Evolutionary conservation across 192 early-diverging fungal species (phyloP).

Genomic region (Podila epicladia): DNA sequence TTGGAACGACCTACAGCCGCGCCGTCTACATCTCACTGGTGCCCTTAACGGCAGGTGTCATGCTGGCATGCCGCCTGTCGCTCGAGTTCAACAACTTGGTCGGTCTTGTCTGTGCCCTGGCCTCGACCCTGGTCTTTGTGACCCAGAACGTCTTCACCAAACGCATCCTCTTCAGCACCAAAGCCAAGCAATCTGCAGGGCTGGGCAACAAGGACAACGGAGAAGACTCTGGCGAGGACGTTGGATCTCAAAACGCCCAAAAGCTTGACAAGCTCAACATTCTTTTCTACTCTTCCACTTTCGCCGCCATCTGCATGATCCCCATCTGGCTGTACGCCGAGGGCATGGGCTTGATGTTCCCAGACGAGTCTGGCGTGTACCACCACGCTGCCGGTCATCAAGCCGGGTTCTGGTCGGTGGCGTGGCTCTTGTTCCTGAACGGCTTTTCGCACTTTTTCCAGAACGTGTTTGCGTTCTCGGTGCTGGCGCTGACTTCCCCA

Average conservation of each 20-base stretch:
- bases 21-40: slow-evolving; percentile 82
- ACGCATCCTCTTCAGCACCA: slow-evolving; percentile 70
- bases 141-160: slow-evolving; percentile 91
- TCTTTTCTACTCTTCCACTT: slow-evolving; percentile 81
- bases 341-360: slow-evolving; percentile 56
- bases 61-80: slow-evolving; percentile 81
- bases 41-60: slow-evolving; percentile 87
- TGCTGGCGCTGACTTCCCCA: slow-evolving; percentile 78
- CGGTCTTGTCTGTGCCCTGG: slow-evolving; percentile 79
- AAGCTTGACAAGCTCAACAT: slow-evolving; percentile 91
- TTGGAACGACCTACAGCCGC: slow-evolving; percentile 70
- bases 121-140: slow-evolving; percentile 84
- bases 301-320: slow-evolving; percentile 80
- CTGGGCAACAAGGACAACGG: slow-evolving; percentile 37
- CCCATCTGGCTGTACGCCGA: slow-evolving; percentile 87
- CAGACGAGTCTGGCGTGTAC: slow-evolving; percentile 19
- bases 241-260: slow-evolving; percentile 51
- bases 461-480: slow-evolving; percentile 81
- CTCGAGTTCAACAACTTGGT: slow-evolving; percentile 74
- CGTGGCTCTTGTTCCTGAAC: slow-evolving; percentile 77
- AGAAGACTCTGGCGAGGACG: slow-evolving; percentile 29
- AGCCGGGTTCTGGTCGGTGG: slow-evolving; percentile 45
- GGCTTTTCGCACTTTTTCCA: slow-evolving; percentile 85
- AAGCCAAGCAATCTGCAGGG: slow-evolving; percentile 33
- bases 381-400: slow-evolving; percentile 24